phyloP scores from a whole-genome alignment of 176 grass and related monocot species.

The Ampelocalamus luodianensis region DNA sequence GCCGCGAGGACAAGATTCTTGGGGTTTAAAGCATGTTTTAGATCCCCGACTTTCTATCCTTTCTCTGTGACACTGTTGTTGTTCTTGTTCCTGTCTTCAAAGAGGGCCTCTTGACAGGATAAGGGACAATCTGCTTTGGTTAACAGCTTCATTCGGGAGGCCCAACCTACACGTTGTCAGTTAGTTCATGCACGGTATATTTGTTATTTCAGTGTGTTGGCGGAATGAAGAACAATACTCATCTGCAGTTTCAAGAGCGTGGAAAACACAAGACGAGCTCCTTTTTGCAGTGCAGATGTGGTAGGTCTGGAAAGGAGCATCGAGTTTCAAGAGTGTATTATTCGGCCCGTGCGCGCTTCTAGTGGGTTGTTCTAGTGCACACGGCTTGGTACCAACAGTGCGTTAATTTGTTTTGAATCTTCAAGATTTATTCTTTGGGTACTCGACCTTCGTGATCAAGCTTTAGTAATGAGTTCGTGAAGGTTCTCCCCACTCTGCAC shows the following conservation, averaged over 20 bases:
- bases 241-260: not conserved
- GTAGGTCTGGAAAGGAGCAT: not conserved
- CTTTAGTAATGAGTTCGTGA: too few species aligned
- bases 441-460: too few species aligned
- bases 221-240: not conserved
- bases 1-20: not conserved
- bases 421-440: too few species aligned
- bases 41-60: conserved; percentile 17
- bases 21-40: not conserved
- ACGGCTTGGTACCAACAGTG: not conserved
- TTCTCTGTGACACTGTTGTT: not conserved
- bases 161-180: not conserved
- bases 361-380: not conserved
- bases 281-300: not conserved
- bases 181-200: not conserved
- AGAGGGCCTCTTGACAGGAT: not conserved
- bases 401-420: not conserved
- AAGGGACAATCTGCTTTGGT: not conserved
- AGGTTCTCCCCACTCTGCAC: too few species aligned
- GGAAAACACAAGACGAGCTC: not conserved
- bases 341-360: too few species aligned
- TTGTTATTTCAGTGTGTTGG: not conserved
- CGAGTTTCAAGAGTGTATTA: not conserved
- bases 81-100: not conserved
- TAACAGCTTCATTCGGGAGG: not conserved